Percentiles rank a stretch among this genome's conserved stretches.
Evolutionary conservation across 1,284 basidiomycete species (phyloP).

Genomic region (Ganoderma boninense): DNA sequence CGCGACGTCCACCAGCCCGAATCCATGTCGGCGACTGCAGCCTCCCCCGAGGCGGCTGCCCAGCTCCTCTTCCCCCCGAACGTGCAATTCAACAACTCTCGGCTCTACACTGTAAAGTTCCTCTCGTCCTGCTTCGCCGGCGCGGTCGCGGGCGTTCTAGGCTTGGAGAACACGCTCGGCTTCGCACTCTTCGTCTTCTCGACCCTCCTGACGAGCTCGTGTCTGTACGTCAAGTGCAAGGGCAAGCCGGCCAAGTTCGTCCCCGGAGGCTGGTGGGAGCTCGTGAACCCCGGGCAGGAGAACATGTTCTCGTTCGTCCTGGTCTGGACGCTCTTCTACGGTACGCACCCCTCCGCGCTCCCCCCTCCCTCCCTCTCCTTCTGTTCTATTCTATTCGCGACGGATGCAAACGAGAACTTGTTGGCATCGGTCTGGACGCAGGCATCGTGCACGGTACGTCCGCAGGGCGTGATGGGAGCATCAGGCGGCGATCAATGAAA

Average conservation of each 20-base stretch:
- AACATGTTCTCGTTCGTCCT: conserved; percentile 88
- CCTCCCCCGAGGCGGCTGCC: conserved; percentile 54
- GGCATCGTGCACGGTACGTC: conserved; percentile 41
- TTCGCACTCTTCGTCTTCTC: conserved; percentile 81
- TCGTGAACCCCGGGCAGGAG: conserved; percentile 85
- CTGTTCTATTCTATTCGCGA: not conserved
- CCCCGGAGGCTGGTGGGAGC: conserved; percentile 66
- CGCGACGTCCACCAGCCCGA: conserved; percentile 27
- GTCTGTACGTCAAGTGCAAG: conserved; percentile 77
- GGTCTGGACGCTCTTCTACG: conserved; percentile 90
- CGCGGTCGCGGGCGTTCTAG: conserved; percentile 85
- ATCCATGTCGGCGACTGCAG: conserved; percentile 36
- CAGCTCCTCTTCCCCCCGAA: conserved; percentile 79
- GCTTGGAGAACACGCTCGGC: conserved; percentile 83
- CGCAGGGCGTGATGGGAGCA: conserved; percentile 23
- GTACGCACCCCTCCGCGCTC: conserved; percentile 49
- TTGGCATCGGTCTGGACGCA: conserved; percentile 21
- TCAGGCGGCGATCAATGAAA: conserved; percentile 30
- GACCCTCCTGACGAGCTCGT: conserved; percentile 70
- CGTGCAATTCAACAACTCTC: conserved; percentile 71
- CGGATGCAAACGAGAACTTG: conserved; percentile 8
- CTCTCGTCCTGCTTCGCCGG: conserved; percentile 85
- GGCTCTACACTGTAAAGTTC: conserved; percentile 73
- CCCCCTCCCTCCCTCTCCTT: no score
- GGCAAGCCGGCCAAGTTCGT: conserved; percentile 67